phyloP scores from a whole-genome alignment of 129 eudicot genomes.

The Flaveria trinervia region DNA sequence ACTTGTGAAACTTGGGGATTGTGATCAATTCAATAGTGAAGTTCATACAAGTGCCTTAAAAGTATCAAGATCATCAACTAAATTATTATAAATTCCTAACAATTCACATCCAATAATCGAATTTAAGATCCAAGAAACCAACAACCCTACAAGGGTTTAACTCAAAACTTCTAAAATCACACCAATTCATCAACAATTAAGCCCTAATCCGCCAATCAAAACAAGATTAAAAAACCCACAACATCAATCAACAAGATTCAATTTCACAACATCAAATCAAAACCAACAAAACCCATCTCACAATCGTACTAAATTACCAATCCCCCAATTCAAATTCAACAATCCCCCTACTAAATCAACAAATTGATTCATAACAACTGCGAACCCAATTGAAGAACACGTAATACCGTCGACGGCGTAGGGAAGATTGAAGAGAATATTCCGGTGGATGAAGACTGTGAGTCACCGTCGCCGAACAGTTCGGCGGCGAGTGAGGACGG shows the following conservation, averaged over 20 bases:
- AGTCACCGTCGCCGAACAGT: conserved; percentile 50
- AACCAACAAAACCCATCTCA: neutral
- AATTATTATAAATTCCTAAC: neutral
- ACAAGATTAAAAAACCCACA: conserved; percentile 3
- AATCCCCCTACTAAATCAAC: neutral
- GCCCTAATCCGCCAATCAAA: neutral
- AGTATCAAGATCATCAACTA: neutral
- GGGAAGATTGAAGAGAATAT: conserved; percentile 58
- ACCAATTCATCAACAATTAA: conserved; percentile 9
- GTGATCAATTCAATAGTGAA: neutral
- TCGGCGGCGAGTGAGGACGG: conserved; percentile 45
- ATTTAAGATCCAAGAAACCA: conserved; percentile 23
- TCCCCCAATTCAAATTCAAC: too few species aligned
- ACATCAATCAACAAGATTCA: conserved; percentile 5
- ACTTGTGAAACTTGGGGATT: too few species aligned
- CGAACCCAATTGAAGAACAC: neutral
- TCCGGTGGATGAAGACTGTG: conserved; percentile 47
- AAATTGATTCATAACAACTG: neutral
- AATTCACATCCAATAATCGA: neutral
- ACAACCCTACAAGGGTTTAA: neutral
- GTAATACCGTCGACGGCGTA: conserved; percentile 45
- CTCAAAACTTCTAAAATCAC: conserved; percentile 12
- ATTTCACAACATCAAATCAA: neutral
- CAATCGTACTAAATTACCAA: too few species aligned
- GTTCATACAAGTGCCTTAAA: neutral